phyloP scores from a whole-genome alignment of 2,329 filamentous ascomycete species.

The Colletotrichum lupini region DNA sequence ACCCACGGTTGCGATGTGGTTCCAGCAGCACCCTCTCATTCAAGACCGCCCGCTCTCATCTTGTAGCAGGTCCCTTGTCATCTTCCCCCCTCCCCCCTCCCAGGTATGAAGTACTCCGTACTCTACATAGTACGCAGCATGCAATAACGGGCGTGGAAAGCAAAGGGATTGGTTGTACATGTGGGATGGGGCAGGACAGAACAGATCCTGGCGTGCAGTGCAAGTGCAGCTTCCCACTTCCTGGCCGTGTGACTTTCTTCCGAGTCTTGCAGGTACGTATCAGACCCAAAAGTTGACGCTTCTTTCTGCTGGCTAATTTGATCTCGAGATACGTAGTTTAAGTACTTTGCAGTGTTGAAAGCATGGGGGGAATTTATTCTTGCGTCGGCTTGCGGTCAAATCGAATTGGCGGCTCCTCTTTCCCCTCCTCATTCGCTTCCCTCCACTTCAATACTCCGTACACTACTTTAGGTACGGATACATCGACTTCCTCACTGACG shows the following conservation, averaged over 20 bases:
- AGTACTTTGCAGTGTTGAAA: background rate
- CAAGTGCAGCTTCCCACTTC: background rate
- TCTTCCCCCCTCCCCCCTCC: slow-evolving; percentile 12
- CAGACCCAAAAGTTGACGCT: background rate
- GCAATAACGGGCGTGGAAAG: slow-evolving; percentile 3
- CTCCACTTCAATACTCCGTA: slow-evolving; percentile 5
- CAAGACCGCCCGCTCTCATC: slow-evolving; percentile 28
- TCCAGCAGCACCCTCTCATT: slow-evolving; percentile 30
- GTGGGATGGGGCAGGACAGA: background rate
- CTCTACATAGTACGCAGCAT: background rate
- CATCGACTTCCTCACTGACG: background rate
- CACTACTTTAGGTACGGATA: too few species aligned
- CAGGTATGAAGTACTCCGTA: too few species aligned
- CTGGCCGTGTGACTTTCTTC: background rate
- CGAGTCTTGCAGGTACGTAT: slow-evolving; percentile 6
- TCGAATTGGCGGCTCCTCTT: slow-evolving; percentile 20
- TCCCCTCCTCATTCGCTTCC: slow-evolving; percentile 2
- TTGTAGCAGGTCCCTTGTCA: slow-evolving; percentile 25
- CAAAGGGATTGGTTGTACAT: background rate
- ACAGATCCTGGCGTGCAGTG: slow-evolving; percentile 1
- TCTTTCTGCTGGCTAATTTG: background rate
- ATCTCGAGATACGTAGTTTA: background rate
- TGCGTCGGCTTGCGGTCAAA: background rate
- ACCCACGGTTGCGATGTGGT: slow-evolving; percentile 29
- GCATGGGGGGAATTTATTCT: background rate